Evolutionary conservation across 78 protist species (phyloP).

Genomic region (Dictyostelium firmibasis): DNA sequence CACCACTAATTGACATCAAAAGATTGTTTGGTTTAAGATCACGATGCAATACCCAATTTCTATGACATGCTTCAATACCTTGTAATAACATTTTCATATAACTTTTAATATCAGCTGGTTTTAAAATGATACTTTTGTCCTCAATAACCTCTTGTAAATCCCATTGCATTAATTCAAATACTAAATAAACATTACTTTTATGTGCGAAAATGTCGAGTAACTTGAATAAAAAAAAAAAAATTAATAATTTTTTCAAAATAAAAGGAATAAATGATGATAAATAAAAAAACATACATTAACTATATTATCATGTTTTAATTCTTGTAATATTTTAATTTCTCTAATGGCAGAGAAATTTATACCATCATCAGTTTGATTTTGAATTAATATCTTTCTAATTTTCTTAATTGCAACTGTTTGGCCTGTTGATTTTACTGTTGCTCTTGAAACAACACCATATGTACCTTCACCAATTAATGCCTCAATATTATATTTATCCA

Average conservation of each 20-base stretch:
- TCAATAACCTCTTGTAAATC: constrained; percentile 79
- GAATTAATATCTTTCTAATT: constrained; percentile 54
- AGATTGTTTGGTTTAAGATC: constrained; percentile 92
- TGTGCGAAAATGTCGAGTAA: constrained; percentile 78
- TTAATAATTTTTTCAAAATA: not conserved
- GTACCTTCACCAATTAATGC: constrained; percentile 87
- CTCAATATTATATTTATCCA: constrained; percentile 64
- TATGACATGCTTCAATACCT: constrained; percentile 76
- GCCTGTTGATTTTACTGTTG: constrained; percentile 38
- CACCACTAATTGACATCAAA: constrained; percentile 72
- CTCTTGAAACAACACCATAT: constrained; percentile 85
- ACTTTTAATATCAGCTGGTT: constrained; percentile 67
- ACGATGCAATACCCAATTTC: constrained; percentile 81
- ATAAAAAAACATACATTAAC: constrained; percentile 32
- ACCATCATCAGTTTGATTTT: constrained; percentile 55
- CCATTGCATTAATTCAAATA: constrained; percentile 84
- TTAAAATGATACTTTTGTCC: constrained; percentile 66
- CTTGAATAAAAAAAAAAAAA: too few relatives aligned
- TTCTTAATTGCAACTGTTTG: constrained; percentile 85
- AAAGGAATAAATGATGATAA: too few relatives aligned
- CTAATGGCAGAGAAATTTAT: constrained; percentile 84
- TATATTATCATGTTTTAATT: constrained; percentile 83
- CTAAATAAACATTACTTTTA: constrained; percentile 81
- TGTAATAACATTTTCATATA: constrained; percentile 83
- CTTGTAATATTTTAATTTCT: constrained; percentile 86